Base-by-base conservation (phyloP, 768 basidiomycete species). In the Mycena capillaripes region DNA sequence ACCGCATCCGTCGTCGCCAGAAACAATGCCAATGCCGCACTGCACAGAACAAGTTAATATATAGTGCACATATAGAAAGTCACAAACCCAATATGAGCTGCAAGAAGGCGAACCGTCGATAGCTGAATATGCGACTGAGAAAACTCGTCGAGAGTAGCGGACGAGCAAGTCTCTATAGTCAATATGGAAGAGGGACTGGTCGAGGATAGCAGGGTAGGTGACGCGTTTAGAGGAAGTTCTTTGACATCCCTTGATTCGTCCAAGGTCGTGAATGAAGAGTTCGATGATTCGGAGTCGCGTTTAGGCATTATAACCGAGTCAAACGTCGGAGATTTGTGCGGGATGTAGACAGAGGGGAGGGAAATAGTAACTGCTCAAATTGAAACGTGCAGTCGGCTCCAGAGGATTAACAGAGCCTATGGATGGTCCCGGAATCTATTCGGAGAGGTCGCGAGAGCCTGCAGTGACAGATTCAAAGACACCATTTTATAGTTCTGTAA, bases 1-100 rank as follows among this genome's bases (percentile, higher is more conserved):
- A 95, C 95, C 59, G 93, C 89, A 80, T 96, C 95, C 7, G 95
- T 96, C 14, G 95, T 96, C 3, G 95, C 95, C 14, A 96, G 90
- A 80, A 96, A 96, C 66, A 96, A 80, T 12, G 94, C 87, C 81
- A 96, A 80, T 6, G 93, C 94, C 42, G 93, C 93, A 55, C 95
- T 95, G 78, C 32, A 69, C 44, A 44, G 69, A 44, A 38, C 23
- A 57, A 12, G 52, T 65, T 70, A 69, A 48, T 61, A 29, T 23
- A 11, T 52, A 25, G 50, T 64, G 76, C 40, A 66, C 21, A 48
- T 25, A 42, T 66, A 61, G 53, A 56, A n/a, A 46, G 9, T 32
- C 69, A 80, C 77, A 70, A 81, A 93, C 93, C 93, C 93, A 72
- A 93, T 85, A 79, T 94, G 93, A 27, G 91, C 88, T 53, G 89